Evolutionary conservation across 2,329 filamentous ascomycete genomes (phyloP), one percentile per base, ranked within the genome.

Genomic region (Tolypocladium endophyticum): DNA sequence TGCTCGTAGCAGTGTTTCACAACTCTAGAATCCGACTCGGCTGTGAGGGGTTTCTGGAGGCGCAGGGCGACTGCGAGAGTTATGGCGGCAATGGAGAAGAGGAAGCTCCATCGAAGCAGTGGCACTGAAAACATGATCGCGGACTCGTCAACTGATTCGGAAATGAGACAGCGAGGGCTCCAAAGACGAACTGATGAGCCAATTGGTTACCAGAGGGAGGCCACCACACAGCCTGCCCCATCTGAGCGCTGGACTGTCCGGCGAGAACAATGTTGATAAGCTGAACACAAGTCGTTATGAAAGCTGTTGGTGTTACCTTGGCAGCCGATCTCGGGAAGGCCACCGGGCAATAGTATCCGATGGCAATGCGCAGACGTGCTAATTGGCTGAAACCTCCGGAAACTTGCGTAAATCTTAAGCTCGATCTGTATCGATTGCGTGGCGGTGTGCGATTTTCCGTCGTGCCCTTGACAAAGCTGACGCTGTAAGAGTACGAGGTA

Each of bases 1-100:
- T 69, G 64, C 4, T 69, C 68, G 63, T 79, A 79, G 71, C 77
- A 79, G 64, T 73, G 70, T 2, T 70, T 74, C 1, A 60, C 59
- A 12, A 61, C 56, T 47, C 59, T 50, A 11, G 54, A 54, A 16
- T 39, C 47, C 43, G 61, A 23, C 25, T 18, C 18, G 18, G 0
- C 8, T 3, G 4, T 3, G 28, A 53, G 50, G 28, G 50, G 50
- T 16, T 41, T 16, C 52, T 55, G 53, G 54, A 58, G 66, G 55
- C 64, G 67, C 52, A 70, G 64, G 25, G 69, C 69, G 14, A 74
- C 62, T 12, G 72, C 72, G 35, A 75, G 61, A 43, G 70, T 71
- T 41, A 72, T 65, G 50, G 70, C 66, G 30, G 66, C 61, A 56
- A 69, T 60, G 55, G 70, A 69, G 58, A 73, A 65, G 61, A 69